These are phyloP conservation scores for Boletus tomentosulus DNA, from an alignment of 768 basidiomycete genomes.

Conservation along the genomic window DNA sequence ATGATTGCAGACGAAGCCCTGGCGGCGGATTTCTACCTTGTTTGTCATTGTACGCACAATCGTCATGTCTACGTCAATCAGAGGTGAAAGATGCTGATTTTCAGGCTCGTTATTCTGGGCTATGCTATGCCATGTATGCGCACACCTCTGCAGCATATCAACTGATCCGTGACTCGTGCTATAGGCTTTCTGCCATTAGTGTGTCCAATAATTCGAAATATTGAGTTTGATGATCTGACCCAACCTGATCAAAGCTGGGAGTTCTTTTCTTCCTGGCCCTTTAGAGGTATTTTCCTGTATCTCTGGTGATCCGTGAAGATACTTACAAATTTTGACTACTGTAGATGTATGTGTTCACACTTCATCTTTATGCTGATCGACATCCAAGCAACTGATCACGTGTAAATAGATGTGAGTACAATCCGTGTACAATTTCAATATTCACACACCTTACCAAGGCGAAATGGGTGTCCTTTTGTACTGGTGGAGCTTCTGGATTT, in stretches of 20 bases:
- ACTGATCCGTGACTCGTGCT: not conserved
- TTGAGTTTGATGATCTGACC: not conserved
- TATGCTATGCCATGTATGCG: not conserved
- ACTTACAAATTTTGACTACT: not conserved
- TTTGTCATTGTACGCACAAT: not conserved
- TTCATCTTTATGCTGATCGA: not conserved
- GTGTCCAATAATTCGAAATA: not conserved
- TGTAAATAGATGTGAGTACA: not conserved
- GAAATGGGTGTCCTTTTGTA: not conserved
- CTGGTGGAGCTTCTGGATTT: not conserved
- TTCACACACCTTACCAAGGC: not conserved
- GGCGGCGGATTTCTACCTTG: not conserved
- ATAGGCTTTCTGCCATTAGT: not conserved
- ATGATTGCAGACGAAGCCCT: not conserved
- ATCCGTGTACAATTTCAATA: not conserved
- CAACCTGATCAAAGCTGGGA: not conserved
- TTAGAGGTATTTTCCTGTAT: not conserved
- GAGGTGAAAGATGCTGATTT: not conserved
- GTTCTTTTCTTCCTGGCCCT: not conserved
- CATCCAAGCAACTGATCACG: not conserved
- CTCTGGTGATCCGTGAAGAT: not conserved
- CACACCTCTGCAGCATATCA: not conserved
- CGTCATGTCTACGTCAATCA: not conserved
- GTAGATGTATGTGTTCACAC: not conserved
- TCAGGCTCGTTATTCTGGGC: slow-evolving; percentile 1